Conservation (phyloP, 2,329 filamentous ascomycete species). For the Pseudocercospora musae region DNA sequence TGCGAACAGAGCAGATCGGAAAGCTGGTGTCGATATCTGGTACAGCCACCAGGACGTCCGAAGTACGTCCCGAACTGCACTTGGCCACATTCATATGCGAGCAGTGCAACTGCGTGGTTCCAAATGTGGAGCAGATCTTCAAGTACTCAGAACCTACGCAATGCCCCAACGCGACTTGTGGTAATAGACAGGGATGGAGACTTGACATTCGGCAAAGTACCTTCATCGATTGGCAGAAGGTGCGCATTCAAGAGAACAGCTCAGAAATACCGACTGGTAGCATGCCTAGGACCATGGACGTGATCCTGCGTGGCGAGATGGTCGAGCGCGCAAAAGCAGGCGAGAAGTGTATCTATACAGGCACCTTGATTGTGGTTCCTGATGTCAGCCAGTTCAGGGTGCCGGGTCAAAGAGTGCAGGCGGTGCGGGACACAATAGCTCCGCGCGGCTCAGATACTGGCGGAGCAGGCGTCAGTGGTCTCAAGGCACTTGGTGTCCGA, state of each 20-base stretch:
- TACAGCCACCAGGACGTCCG: slow-evolving; percentile 92
- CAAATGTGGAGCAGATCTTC: slow-evolving; percentile 95
- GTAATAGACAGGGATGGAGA: slow-evolving; percentile 89
- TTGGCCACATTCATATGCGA: slow-evolving; percentile 91
- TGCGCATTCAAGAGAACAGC: slow-evolving; percentile 96
- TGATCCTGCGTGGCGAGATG: slow-evolving; percentile 94
- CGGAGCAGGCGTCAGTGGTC: slow-evolving; percentile 77
- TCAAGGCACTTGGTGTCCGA: slow-evolving; percentile 89
- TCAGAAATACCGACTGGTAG: slow-evolving; percentile 97
- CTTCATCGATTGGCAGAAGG: slow-evolving; percentile 99
- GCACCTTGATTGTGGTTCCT: slow-evolving; percentile 91
- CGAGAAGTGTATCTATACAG: slow-evolving; percentile 97
- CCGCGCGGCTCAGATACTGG: slow-evolving; percentile 70
- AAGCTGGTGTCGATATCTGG: slow-evolving; percentile 93
- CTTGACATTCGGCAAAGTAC: slow-evolving; percentile 96
- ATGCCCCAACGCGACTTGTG: slow-evolving; percentile 83
- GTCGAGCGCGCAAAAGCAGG: slow-evolving; percentile 96
- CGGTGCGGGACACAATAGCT: slow-evolving; percentile 76
- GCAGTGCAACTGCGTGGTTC: slow-evolving; percentile 75
- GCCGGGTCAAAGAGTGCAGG: slow-evolving; percentile 78
- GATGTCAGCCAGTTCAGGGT: slow-evolving; percentile 93
- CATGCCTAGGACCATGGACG: slow-evolving; percentile 97
- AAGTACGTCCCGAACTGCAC: slow-evolving; percentile 90
- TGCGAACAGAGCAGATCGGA: slow-evolving; percentile 87
- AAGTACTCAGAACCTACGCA: slow-evolving; percentile 95